Conservation (phyloP, 73 alveolate genomes). For the Effrenium voratum region DNA sequence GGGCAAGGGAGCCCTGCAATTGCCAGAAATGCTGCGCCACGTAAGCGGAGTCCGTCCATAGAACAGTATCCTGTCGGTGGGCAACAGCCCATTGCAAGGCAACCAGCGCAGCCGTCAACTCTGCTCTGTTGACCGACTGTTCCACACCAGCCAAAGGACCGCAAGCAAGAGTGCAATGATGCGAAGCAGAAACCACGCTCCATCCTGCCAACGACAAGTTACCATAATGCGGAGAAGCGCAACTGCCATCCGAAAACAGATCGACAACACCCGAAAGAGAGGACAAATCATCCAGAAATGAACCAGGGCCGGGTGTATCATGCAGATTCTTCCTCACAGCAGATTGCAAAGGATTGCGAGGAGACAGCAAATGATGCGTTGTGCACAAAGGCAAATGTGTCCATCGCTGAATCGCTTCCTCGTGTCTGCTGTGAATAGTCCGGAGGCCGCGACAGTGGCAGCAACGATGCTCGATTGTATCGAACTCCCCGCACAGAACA, state of each 20-base stretch:
- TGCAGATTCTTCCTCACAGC: not conserved
- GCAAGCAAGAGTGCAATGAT: not conserved
- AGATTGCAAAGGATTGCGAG: not conserved
- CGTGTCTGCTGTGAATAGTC: not conserved
- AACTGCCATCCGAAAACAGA: not conserved
- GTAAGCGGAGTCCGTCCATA: not conserved
- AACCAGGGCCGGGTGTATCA: not conserved
- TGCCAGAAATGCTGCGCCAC: not conserved
- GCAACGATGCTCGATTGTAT: not conserved
- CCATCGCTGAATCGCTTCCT: not conserved
- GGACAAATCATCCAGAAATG: not conserved
- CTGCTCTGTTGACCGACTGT: not conserved
- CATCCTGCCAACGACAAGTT: not conserved
- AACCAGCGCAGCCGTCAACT: not conserved
- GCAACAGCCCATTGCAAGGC: not conserved
- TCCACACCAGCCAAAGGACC: not conserved
- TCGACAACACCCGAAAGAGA: not conserved
- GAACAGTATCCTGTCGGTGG: not conserved
- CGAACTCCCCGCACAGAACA: not conserved
- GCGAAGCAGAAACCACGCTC: not conserved
- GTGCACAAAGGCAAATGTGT: not conserved
- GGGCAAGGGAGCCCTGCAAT: not conserved
- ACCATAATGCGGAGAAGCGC: not conserved
- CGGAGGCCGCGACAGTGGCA: not conserved
- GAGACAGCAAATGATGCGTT: not conserved